A percentile compares a stretch with the other conserved stretches of the same genome.
Conservation (phyloP, 176 grass and related monocot genomes). For the Tillandsia leiboldiana region DNA sequence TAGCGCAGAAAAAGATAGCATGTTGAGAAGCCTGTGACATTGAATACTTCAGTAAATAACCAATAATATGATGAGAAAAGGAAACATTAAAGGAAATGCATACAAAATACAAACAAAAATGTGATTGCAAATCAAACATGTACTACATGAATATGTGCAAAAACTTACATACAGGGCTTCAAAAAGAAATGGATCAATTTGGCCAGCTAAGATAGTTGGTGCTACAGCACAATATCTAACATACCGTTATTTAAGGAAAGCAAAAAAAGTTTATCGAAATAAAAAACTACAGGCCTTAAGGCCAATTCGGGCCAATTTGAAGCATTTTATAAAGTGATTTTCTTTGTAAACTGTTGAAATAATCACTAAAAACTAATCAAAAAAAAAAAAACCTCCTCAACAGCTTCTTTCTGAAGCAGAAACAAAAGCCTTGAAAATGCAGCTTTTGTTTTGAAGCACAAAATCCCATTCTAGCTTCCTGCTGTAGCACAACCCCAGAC, state of each 20-base stretch:
- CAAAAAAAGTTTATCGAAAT: neutral
- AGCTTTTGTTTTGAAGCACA: no score
- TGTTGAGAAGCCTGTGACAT: conserved; percentile 73
- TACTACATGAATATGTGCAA: neutral
- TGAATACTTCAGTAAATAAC: neutral
- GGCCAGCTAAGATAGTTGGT: conserved; percentile 67
- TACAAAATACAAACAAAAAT: neutral
- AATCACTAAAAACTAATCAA: no score
- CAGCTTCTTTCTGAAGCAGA: no score
- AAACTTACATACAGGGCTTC: conserved; percentile 82
- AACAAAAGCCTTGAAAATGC: no score
- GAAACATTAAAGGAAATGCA: neutral
- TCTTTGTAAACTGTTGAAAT: no score
- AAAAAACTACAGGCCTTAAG: no score
- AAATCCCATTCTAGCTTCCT: no score
- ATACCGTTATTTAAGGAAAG: conserved; percentile 38
- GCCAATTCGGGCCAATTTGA: no score
- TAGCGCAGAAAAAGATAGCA: conserved; percentile 92
- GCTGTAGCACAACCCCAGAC: no score
- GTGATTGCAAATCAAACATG: neutral
- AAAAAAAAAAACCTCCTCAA: no score
- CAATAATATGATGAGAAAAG: neutral
- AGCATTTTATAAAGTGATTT: no score
- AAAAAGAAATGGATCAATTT: conserved; percentile 87
- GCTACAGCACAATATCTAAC: conserved; percentile 81